Evolutionary conservation across 2,329 filamentous ascomycete genomes (phyloP).

Genomic region (Huntiella decipiens): DNA sequence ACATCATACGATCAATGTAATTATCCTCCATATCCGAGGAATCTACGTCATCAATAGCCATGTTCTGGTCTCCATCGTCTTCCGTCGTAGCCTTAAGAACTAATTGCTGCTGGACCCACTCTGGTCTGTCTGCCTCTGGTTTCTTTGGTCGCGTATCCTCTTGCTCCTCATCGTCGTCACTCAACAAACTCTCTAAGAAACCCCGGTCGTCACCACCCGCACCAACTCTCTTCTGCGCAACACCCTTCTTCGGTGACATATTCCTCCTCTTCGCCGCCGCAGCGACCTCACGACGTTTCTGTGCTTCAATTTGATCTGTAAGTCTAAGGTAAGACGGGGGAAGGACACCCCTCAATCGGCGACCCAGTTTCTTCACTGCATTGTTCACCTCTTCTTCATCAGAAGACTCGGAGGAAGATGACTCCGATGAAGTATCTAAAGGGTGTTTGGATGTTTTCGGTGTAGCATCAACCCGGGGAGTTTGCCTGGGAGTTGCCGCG

Average conservation of each 20-base stretch:
- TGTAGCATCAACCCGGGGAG: too few species aligned
- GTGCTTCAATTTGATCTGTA: slow-evolving; percentile 25
- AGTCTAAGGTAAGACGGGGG: slow-evolving; percentile 49
- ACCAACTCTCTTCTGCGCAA: slow-evolving; percentile 7
- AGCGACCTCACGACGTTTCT: slow-evolving; percentile 2
- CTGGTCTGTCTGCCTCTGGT: not conserved
- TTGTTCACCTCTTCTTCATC: slow-evolving; percentile 17
- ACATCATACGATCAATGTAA: slow-evolving; percentile 30
- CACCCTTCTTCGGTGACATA: slow-evolving; percentile 5
- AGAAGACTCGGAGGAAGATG: too few species aligned
- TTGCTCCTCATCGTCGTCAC: slow-evolving; percentile 14
- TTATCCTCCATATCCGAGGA: slow-evolving; percentile 30
- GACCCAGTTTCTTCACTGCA: slow-evolving; percentile 16
- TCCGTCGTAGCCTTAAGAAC: not conserved
- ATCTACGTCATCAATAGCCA: slow-evolving; percentile 16
- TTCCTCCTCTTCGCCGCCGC: not conserved
- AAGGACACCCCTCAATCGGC: slow-evolving; percentile 38
- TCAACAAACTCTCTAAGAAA: slow-evolving; percentile 5
- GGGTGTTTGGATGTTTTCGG: too few species aligned
- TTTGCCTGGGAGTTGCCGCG: too few species aligned
- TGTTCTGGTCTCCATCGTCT: not conserved
- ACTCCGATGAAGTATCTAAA: too few species aligned
- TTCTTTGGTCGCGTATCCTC: slow-evolving; percentile 3
- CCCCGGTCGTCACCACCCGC: not conserved
- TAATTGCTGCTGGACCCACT: slow-evolving; percentile 7